These are phyloP conservation scores for Didymella segeticola DNA, from an alignment of 2,329 filamentous ascomycete species.

Conservation along the genomic window DNA sequence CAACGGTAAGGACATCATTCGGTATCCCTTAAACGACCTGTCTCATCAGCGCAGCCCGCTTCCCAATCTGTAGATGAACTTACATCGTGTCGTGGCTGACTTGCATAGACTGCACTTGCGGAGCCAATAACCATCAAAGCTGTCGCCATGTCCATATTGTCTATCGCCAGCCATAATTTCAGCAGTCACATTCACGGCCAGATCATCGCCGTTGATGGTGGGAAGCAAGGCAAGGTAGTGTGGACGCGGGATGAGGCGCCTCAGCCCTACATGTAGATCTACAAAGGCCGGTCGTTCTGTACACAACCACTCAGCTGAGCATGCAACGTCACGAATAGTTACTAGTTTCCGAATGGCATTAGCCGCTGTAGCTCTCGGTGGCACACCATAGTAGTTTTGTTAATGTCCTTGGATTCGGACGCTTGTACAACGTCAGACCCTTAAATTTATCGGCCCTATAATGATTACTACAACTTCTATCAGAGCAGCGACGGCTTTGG, in stretches of 20 bases:
- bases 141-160: conserved; percentile 55
- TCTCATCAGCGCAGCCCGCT: too few relatives aligned
- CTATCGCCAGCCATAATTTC: conserved; percentile 56
- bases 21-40: not conserved
- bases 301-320: not conserved
- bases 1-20: conserved; percentile 44
- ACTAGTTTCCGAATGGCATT: not conserved
- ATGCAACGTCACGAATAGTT: not conserved
- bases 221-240: conserved; percentile 54
- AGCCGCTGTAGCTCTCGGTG: not conserved
- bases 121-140: conserved; percentile 49
- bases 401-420: not conserved
- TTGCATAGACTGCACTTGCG: conserved; percentile 43
- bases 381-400: not conserved
- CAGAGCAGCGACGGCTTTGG: not conserved
- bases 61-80: not conserved
- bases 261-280: conserved; percentile 5
- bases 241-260: conserved; percentile 46
- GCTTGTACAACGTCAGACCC: not conserved
- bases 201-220: conserved; percentile 54
- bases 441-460: not conserved
- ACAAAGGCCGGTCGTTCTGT: not conserved
- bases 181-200: conserved; percentile 55
- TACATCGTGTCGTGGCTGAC: conserved; percentile 3
- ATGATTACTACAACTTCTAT: not conserved